These are phyloP conservation scores for Setaria italica DNA, from an alignment of 202 grass and related monocot species.

Conservation along the genomic window DNA sequence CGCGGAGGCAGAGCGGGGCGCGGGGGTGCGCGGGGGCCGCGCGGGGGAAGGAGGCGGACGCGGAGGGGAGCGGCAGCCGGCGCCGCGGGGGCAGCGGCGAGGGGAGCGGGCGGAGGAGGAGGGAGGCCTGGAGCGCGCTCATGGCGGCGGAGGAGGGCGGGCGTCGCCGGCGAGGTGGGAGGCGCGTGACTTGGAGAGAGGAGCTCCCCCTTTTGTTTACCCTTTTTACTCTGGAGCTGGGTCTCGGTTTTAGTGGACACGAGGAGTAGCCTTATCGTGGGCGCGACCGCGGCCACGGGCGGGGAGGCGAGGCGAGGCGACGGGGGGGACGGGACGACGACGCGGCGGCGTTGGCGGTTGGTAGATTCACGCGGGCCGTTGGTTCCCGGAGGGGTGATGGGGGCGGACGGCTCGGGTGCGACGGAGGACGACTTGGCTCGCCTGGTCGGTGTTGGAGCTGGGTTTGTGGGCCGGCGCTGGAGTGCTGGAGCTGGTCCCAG, in stretches of 20 bases:
- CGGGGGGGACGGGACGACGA: not conserved
- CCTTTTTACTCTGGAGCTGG: not conserved
- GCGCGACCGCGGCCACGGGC: not conserved
- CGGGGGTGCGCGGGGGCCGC: slow-evolving; percentile 24
- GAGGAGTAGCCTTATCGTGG: slow-evolving; percentile 55
- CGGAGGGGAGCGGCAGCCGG: slow-evolving; percentile 15
- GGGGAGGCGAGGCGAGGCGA: not conserved
- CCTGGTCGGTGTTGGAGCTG: not conserved
- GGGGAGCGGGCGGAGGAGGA: slow-evolving; percentile 67
- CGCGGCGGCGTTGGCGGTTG: slow-evolving; percentile 22
- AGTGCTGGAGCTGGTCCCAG: not conserved
- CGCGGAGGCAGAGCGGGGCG: slow-evolving; percentile 47
- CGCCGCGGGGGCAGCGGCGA: slow-evolving; percentile 45
- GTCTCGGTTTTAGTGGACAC: slow-evolving; percentile 53
- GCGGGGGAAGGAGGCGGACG: slow-evolving; percentile 40
- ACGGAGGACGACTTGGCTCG: not conserved
- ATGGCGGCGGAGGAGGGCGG: slow-evolving; percentile 48
- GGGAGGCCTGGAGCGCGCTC: slow-evolving; percentile 78
- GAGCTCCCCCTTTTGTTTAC: not conserved
- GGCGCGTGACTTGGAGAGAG: slow-evolving; percentile 47
- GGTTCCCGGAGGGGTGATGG: slow-evolving; percentile 29
- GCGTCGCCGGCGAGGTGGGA: slow-evolving; percentile 50
- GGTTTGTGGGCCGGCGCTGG: not conserved
- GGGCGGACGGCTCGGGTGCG: slow-evolving; percentile 38
- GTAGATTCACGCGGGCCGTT: slow-evolving; percentile 41